Evolutionary conservation across 495 filamentous ascomycete genomes (phyloP).

Genomic region (Daldinia decipiens): DNA sequence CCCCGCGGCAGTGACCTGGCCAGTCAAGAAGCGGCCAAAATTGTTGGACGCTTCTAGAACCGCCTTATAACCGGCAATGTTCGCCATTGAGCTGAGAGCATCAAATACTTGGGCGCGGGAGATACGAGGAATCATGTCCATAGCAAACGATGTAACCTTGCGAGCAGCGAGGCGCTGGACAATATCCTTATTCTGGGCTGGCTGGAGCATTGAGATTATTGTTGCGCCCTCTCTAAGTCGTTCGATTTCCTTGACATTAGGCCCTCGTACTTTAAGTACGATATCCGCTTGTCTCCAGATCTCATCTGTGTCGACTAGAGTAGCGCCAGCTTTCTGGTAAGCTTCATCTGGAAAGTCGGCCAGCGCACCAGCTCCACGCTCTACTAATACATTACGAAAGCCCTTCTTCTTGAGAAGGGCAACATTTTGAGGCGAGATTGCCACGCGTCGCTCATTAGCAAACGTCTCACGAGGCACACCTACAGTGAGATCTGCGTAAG

Average conservation of each 20-base stretch:
- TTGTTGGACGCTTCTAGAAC: conserved; percentile 84
- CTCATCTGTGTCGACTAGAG: conserved; percentile 67
- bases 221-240: conserved; percentile 70
- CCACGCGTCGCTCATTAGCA: conserved; percentile 78
- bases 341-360: conserved; percentile 77
- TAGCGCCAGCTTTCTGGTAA: conserved; percentile 77
- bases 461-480: conserved; percentile 77
- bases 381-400: conserved; percentile 75
- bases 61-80: conserved; percentile 88
- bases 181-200: conserved; percentile 73
- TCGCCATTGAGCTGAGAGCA: conserved; percentile 85
- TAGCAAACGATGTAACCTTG: conserved; percentile 76
- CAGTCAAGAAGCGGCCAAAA: conserved; percentile 83
- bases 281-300: conserved; percentile 78
- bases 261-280: conserved; percentile 79
- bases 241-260: conserved; percentile 71
- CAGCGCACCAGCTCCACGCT: conserved; percentile 76
- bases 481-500: conserved; percentile 74
- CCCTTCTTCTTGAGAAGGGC: conserved; percentile 81
- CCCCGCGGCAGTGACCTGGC: conserved; percentile 84
- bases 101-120: conserved; percentile 85
- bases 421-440: conserved; percentile 82
- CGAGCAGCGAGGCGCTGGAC: conserved; percentile 73
- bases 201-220: conserved; percentile 79
- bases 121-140: conserved; percentile 86